A percentile compares a stretch with the other conserved stretches of the same genome.
Conservation (phyloP, 2,329 filamentous ascomycete genomes). For the Pseudogymnoascus sp. region DNA sequence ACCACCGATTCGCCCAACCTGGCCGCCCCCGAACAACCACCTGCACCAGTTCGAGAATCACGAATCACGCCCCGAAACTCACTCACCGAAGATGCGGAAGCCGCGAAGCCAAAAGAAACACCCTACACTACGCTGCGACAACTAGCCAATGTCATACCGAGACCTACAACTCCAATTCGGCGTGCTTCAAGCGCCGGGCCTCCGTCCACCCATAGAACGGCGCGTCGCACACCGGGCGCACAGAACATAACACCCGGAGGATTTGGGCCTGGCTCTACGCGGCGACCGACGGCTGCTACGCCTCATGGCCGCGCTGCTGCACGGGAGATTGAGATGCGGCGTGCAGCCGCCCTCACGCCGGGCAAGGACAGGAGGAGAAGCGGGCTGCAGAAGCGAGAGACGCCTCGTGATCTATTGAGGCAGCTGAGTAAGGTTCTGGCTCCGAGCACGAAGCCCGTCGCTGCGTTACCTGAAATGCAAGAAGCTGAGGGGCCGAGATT, state of each 20-base stretch:
- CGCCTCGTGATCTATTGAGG: constrained; percentile 44
- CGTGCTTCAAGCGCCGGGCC: constrained; percentile 25
- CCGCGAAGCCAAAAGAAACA: constrained; percentile 17
- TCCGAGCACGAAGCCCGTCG: constrained; percentile 27
- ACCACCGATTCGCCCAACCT: background rate
- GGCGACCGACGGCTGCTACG: constrained; percentile 31
- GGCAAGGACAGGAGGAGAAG: constrained; percentile 51
- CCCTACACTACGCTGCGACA: constrained; percentile 22
- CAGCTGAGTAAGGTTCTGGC: constrained; percentile 48
- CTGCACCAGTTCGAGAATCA: constrained; percentile 11
- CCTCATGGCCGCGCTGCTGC: constrained; percentile 55
- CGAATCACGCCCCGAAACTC: constrained; percentile 22
- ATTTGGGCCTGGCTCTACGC: constrained; percentile 19
- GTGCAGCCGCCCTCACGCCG: constrained; percentile 51
- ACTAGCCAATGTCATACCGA: constrained; percentile 21
- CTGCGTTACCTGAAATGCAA: constrained; percentile 21
- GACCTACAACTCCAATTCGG: constrained; percentile 25
- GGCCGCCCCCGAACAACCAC: background rate
- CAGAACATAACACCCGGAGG: constrained; percentile 21
- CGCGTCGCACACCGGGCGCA: constrained; percentile 20
- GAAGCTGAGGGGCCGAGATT: constrained; percentile 8
- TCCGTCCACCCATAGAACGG: constrained; percentile 21
- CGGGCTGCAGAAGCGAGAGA: constrained; percentile 46
- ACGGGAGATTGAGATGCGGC: constrained; percentile 48
- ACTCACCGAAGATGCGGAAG: constrained; percentile 13